Evolutionary conservation across 1,139 yeast genomes (phyloP).

Genomic region (Yamadazyma mexicana): DNA sequence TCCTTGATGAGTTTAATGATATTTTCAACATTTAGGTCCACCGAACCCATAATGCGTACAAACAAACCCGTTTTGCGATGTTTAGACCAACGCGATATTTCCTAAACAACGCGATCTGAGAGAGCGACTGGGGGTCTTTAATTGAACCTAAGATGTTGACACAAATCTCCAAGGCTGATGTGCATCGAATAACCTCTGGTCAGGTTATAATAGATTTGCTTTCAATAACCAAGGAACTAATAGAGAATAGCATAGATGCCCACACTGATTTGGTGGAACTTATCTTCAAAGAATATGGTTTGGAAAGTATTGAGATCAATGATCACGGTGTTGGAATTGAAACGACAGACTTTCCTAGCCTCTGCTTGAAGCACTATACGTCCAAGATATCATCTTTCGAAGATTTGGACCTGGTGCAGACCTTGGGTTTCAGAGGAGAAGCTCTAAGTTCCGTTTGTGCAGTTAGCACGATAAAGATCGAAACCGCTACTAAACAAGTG

Average conservation of each 20-base stretch:
- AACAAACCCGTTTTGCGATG: not conserved
- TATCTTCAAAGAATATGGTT: constrained; percentile 66
- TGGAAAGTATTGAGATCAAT: constrained; percentile 64
- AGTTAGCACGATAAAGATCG: constrained; percentile 53
- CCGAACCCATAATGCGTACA: not conserved
- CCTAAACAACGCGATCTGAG: not conserved
- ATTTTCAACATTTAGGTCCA: constrained; percentile 26
- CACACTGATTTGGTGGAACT: constrained; percentile 66
- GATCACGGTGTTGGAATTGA: constrained; percentile 83
- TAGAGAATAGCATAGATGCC: constrained; percentile 88
- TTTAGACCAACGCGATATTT: not conserved
- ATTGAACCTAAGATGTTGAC: constrained; percentile 19
- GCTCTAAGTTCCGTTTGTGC: constrained; percentile 76
- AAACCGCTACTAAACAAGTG: constrained; percentile 51
- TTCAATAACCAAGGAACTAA: constrained; percentile 77
- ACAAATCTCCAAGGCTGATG: constrained; percentile 46
- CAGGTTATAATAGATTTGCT: constrained; percentile 84
- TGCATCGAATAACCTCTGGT: constrained; percentile 83
- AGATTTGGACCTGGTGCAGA: constrained; percentile 51
- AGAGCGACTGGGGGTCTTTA: not conserved
- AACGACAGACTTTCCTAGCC: constrained; percentile 52
- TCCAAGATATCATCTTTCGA: constrained; percentile 68
- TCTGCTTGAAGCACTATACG: constrained; percentile 77
- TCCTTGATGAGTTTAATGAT: constrained; percentile 38
- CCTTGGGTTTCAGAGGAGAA: constrained; percentile 85